Percentiles rank a stretch among this genome's conserved stretches.
Conservation (phyloP, 768 basidiomycete species). For the Leucocoprinus birnbaumii region DNA sequence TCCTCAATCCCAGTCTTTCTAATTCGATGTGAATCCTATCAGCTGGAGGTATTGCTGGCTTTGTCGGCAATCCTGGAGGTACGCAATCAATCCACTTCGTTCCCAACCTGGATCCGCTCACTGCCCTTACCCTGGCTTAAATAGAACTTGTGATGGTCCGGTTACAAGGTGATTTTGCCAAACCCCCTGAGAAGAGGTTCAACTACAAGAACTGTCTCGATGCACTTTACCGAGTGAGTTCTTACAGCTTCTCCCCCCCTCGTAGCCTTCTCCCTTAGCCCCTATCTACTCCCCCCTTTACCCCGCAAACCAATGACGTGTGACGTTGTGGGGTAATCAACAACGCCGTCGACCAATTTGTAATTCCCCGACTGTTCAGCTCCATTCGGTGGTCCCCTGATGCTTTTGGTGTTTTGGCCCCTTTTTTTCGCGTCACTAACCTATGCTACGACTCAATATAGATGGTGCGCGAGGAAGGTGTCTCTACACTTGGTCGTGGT, state of each 20-base stretch:
- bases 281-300: neutral
- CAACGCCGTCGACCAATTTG: neutral
- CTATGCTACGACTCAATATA: conserved; percentile 21
- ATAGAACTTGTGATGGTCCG: conserved; percentile 83
- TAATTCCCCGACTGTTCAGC: neutral
- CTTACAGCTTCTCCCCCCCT: neutral
- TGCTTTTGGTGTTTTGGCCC: neutral
- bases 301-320: conserved; percentile 5
- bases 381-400: neutral
- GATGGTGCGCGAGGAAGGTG: conserved; percentile 89
- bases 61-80: conserved; percentile 90
- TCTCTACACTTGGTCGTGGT: conserved; percentile 72
- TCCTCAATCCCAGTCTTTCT: neutral
- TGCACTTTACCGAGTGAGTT: conserved; percentile 77
- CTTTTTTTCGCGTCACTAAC: conserved; percentile 3
- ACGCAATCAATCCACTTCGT: neutral
- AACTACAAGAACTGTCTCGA: conserved; percentile 91
- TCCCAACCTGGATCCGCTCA: neutral
- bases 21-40: neutral
- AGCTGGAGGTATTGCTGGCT: conserved; percentile 85
- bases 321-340: conserved; percentile 15
- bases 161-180: conserved; percentile 88
- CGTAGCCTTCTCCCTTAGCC: neutral
- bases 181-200: conserved; percentile 83
- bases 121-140: neutral